Evolutionary conservation across 148 eudicot genomes (phyloP), one percentile per base, ranked within the genome.

Genomic region (Hydrangea macrophylla): DNA sequence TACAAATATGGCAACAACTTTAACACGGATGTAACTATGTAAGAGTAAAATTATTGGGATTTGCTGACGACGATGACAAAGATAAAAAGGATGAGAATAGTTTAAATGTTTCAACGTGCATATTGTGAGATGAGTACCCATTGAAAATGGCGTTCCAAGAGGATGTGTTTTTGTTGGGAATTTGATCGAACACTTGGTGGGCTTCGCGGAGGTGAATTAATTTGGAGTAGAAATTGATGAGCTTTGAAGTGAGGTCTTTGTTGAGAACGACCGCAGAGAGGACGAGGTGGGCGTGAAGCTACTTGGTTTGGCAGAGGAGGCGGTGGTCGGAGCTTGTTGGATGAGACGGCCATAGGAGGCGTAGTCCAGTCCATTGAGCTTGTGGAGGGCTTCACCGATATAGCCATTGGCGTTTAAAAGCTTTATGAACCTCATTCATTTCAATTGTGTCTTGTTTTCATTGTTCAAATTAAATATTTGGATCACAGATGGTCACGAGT

Each of bases 221-320:
- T 69, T 70, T 82, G 10, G 87, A 65, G 70, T 89, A 85, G 22
- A 82, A 84, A 18, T 73, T 69, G 36, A 86, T 70, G 68, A 89
- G 85, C 37, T 86, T 89, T 18, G 95, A 85, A 5, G 81, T 88
- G 35, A 88, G 76, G 68, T 78, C 86, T 71, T 88, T 88, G 73
- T 73, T 76, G 54, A 64, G 75, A 11, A 66, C 36, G 45, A 74
- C 70, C 32, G 81, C 45, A 54, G 65, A 74, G 42, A 86, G 70
- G 25, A 82, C 40, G 35, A 84, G 82, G 54, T 73, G 84, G 73
- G 78, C 76, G 59, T 86, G 95, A 44, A 88, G 82, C 67, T 80
- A 84, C 63, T 80, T 77, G 22, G 78, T 88, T 40, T 71, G 85
- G 28, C 83, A 78, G 30, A 73, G 23, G 27, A 86, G 85, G 60